Base-by-base conservation (phyloP, 2,329 filamentous ascomycete species). In the Aureobasidium melanogenum region DNA sequence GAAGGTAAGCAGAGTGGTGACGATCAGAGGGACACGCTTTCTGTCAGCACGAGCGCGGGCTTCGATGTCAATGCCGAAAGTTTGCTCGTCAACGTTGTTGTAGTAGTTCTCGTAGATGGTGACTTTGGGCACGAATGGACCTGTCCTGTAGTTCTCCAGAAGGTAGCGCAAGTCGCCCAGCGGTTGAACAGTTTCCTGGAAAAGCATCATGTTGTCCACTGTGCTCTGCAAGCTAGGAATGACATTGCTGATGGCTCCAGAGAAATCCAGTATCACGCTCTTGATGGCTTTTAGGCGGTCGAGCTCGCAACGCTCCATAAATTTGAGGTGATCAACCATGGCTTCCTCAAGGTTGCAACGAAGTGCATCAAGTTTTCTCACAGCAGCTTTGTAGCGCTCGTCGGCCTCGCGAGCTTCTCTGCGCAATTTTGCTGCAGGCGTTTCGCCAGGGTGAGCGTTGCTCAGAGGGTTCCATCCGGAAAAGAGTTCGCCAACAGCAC, bases 21-120 rank as follows among this genome's bases (percentile, higher is more conserved):
- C 85, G 66, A 99, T 85, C 63, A 95, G 80, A 19, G 94, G 94
- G 24, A 99, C 94, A 54, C 94, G 88, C 77, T 99, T 99, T 74
- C 92, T 88, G 74, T 99, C 94, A 56, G 91, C 92, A 66, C 93
- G 83, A 48, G 94, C 94, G 67, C 94, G 83, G 39, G 93, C 91
- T 76, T 99, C 94, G n/a, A 99, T 84, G 71, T 99, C 95, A 60
- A 99, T 91, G 66, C 95, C 94, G 72, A 97, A 99, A 0, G 91
- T 96, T 81, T 97, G 92, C 71, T 97, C 92, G 73, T 97, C 94
- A 26, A 97, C 91, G 66, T 89, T 91, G 75, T 97, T 97, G 79
- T 99, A 99, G 77, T 99, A 99, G 74, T 97, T 99, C 77, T 99
- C 94, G 75, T 99, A 99, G 3, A 91, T 88, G 50, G 91, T 86